A percentile compares a stretch with the other conserved stretches of the same genome.
phyloP scores from a whole-genome alignment of 1,284 basidiomycete species.

The Paramarasmius palmivorus region DNA sequence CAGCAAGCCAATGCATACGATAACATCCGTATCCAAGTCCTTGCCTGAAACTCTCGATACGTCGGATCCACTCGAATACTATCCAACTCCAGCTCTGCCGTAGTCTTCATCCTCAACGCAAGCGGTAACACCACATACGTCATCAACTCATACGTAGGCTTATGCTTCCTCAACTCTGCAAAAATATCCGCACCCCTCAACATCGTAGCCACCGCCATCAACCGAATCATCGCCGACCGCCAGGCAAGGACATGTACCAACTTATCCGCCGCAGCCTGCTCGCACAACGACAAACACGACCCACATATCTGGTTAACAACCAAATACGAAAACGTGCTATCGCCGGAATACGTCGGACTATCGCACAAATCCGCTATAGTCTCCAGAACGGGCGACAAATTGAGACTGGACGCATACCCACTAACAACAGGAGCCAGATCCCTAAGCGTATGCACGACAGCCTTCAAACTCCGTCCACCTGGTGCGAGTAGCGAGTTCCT shows the following conservation, averaged over 20 bases:
- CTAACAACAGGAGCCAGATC: conserved; percentile 62
- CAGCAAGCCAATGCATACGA: conserved; percentile 57
- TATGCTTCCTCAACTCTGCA: conserved; percentile 54
- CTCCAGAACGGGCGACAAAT: conserved; percentile 66
- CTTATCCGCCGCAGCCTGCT: conserved; percentile 53
- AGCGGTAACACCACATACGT: conserved; percentile 65
- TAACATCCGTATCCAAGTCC: conserved; percentile 68
- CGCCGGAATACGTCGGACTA: conserved; percentile 50
- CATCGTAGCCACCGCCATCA: conserved; percentile 55
- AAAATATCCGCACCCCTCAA: conserved; percentile 59
- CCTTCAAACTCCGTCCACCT: conserved; percentile 42
- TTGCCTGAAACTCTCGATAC: conserved; percentile 44
- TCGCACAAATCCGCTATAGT: conserved; percentile 50
- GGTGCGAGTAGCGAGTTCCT: conserved; percentile 46
- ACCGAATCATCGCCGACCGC: conserved; percentile 49
- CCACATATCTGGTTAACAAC: conserved; percentile 61
- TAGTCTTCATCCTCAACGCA: conserved; percentile 53
- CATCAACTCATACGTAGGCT: conserved; percentile 58
- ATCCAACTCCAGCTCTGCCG: conserved; percentile 42
- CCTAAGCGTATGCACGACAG: conserved; percentile 53
- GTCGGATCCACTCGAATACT: conserved; percentile 44
- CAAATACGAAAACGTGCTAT: conserved; percentile 50
- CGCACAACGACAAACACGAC: conserved; percentile 58
- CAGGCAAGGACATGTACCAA: conserved; percentile 50
- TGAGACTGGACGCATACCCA: conserved; percentile 49